Evolutionary conservation across 2,329 filamentous ascomycete species (phyloP), one percentile per base, ranked within the genome.

Genomic region (Xylariaceae sp.): DNA sequence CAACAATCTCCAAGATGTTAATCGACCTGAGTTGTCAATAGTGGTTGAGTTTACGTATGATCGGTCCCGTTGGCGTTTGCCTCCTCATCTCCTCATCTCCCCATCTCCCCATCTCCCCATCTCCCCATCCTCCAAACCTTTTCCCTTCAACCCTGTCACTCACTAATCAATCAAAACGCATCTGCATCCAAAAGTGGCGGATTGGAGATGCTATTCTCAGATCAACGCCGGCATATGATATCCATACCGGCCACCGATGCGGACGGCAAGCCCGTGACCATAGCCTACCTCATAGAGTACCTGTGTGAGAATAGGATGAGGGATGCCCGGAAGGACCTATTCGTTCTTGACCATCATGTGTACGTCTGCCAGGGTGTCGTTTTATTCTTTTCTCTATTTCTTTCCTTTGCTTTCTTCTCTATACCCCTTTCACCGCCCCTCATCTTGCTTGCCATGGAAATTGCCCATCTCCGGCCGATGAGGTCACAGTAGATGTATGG

Each of bases 161-260:
- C 34, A 40, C 54, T 55, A 32, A 56, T 47, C 29, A 27, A 19
- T 19, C 19, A 19, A 19, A 50, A 32, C 47, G 26, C 41, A 43
- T 43, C 61, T 42, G 40, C 19, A 42, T 42, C 40, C 29, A 26
- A 19, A 32, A 91, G 94, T 61, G 94, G 94, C 59, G 94, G 94
- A 27, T 81, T 99, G 19, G 94, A 99, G 74, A 87, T 96, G 75
- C 85, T 99, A 61, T 99, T 99, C 74, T 84, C 86, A 34, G 87
- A 96, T 69, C 78, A 90, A 72, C 83, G 86, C 53, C 87, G 84
- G 63, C 88, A 92, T 69, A 74, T 77, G 27, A 70, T 99, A 45
- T 73, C 78, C 2, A 71, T 97, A 42, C 89, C 92, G 26, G 73
- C 80, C 32, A 77, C 68, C 53, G 80, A 85, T 65, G 73, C 78